Evolutionary conservation across 768 basidiomycete genomes (phyloP).

Genomic region (Plicaturopsis crispa): DNA sequence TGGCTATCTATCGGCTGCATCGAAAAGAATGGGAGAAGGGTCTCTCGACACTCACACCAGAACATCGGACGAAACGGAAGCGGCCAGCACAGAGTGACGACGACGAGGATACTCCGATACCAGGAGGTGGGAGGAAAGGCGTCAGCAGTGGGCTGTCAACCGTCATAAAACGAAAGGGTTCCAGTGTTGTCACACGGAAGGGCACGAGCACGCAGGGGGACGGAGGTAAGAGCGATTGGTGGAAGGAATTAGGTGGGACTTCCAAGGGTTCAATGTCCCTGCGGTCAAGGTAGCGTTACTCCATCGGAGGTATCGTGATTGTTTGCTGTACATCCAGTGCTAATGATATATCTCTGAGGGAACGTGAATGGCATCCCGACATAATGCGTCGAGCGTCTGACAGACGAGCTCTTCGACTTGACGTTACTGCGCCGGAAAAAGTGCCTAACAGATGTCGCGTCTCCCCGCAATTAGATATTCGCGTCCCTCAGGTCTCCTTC

Average conservation of each 20-base stretch:
- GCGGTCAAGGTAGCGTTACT: too few species aligned
- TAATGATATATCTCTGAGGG: too few species aligned
- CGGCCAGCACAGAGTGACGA: slow-evolving; percentile 12
- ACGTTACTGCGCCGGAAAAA: too few species aligned
- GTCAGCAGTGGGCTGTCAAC: slow-evolving; percentile 58
- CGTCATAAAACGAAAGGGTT: slow-evolving; percentile 26
- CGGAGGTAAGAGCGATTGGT: slow-evolving; percentile 30
- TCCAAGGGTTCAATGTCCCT: slow-evolving; percentile 18
- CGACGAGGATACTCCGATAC: slow-evolving; percentile 16
- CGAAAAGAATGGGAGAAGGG: slow-evolving; percentile 77
- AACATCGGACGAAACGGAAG: not conserved
- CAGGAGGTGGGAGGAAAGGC: slow-evolving; percentile 52
- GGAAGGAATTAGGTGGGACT: slow-evolving; percentile 31
- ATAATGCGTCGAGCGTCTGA: too few species aligned
- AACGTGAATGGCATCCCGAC: too few species aligned
- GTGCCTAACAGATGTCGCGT: too few species aligned
- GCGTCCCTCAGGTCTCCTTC: too few species aligned
- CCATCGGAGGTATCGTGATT: too few species aligned
- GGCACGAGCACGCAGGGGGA: slow-evolving; percentile 7
- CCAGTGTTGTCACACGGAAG: slow-evolving; percentile 28
- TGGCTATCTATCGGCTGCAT: slow-evolving; percentile 86
- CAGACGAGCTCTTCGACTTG: too few species aligned
- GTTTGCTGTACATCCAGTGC: too few species aligned
- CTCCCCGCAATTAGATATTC: too few species aligned
- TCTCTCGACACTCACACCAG: slow-evolving; percentile 8